Conservation (phyloP, 2,329 filamentous ascomycete species). For the Fusarium austroafricanum region DNA sequence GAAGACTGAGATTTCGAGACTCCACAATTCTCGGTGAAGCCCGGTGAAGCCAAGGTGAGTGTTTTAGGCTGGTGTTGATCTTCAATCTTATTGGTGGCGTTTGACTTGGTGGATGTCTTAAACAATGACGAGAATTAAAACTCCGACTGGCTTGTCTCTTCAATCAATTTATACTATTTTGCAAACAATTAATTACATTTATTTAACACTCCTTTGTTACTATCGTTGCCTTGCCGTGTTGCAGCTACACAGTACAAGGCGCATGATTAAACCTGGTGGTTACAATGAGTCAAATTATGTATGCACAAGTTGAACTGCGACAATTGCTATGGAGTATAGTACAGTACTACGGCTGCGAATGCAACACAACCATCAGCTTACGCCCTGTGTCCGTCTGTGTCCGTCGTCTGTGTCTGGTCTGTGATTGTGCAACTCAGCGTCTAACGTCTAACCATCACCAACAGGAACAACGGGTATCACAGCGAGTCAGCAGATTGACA, state of each 20-base stretch:
- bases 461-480: slow-evolving; percentile 9
- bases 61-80: not conserved
- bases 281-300: too few relatives aligned
- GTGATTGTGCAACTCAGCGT: not conserved
- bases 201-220: not conserved
- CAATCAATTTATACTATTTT: not conserved
- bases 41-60: slow-evolving; percentile 32
- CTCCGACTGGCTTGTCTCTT: not conserved
- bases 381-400: too few relatives aligned
- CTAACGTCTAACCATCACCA: slow-evolving; percentile 12
- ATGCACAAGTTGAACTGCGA: too few relatives aligned
- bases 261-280: not conserved
- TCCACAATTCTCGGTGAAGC: slow-evolving; percentile 32
- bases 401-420: slow-evolving; percentile 20
- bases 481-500: slow-evolving; percentile 23
- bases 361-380: slow-evolving; percentile 19
- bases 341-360: too few relatives aligned
- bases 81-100: slow-evolving; percentile 5
- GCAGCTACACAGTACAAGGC: not conserved
- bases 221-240: not conserved
- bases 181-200: not conserved
- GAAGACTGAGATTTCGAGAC: slow-evolving; percentile 38
- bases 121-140: not conserved
- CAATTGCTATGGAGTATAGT: too few relatives aligned
- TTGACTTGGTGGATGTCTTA: not conserved